Base-by-base conservation (phyloP, 176 grass and related monocot species). In the Oryza australiensis region DNA sequence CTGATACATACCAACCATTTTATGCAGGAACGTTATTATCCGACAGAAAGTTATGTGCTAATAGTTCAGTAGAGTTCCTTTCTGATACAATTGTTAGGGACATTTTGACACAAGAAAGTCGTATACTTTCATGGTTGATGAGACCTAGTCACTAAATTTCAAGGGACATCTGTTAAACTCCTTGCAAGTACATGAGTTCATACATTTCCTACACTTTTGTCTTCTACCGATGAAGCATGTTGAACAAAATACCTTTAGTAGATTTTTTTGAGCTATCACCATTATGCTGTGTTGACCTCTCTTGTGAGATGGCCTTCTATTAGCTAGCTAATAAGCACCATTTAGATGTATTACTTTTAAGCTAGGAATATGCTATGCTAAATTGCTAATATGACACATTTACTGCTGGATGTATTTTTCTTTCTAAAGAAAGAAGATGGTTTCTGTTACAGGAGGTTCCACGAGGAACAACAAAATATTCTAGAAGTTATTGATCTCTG, bases 401-500 rank as follows among this genome's bases (percentile, higher is more conserved):
- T 57, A 72, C 62, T 23, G 11, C 26, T 76, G 16, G 22, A 76
- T 49, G 26, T 46, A 43, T 29, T n/a, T 46, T 81, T 35, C 26
- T 46, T 45, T 80, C 27, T 81, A 49, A 81, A 87, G 35, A 42
- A 69, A 73, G 66, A 16, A 64, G 28, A 73, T 78, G 35, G n/a
- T 32, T 80, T 62, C 40, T 60, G 55, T 74, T 78, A 29, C 84
- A 98, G 95, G 95, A 98, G 90, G 90, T 48, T 98, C 79, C 87
- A 98, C 49, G 90, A 91, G 89, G 86, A 91, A 90, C 64, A 84
- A 3, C 87, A 84, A 53, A 98, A 93, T 88, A 82, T 86, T 27
- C 70, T 98, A 69, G 92, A 98, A 75, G 71, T 95, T 7, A 86
- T 93, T 23, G 95, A 93, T 28, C 59, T 98, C 35, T 88, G 64